Evolutionary conservation across 2,329 filamentous ascomycete genomes (phyloP), one percentile per base, ranked within the genome.

Genomic region (Monilinia laxa): DNA sequence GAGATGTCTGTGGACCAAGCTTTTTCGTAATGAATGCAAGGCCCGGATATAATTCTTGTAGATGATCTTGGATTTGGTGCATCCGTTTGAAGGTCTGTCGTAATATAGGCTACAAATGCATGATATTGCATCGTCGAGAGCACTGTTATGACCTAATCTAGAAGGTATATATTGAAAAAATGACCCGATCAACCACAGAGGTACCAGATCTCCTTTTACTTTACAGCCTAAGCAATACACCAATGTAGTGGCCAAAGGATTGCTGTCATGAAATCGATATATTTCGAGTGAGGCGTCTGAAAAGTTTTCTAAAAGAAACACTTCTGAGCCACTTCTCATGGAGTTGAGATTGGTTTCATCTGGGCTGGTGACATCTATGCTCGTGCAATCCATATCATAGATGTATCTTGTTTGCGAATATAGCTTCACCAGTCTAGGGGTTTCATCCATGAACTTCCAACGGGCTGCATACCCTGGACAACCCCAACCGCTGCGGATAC

Each of bases 391-490:
- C 40, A 62, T 67, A 6, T 67, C 55, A 31, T 67, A 68, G 6
- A 68, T 35, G 31, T 59, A 70, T 58, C 53, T 67, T 20, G 51
- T 59, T 4, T 51, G 25, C 1, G 65, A 53, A 51, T 69, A 71
- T 11, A 66, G 54, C n/a, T 60, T 40, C 1, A 25, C 47, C 23
- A 70, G 20, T 47, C 58, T 52, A n/a, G 65, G n/a, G 14, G 63
- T 60, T 47, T 71, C 70, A 53, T 71, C 66, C 53, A 71, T 64
- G 28, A 71, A 71, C 28, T 66, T 70, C 65, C 67, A 71, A 25
- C 52, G 45, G 3, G 62, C 20, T 28, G 59, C 42, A 45, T 70
- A 70, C 4, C 69, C 69, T 11, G 68, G 66, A 63, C 70, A 71
- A 2, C 18, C 28, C 68, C 66, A 70, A 16, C 66, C 69, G 55